phyloP scores from a whole-genome alignment of 2,329 filamentous ascomycete species.

The Phaeosphaeriaceae sp. region DNA sequence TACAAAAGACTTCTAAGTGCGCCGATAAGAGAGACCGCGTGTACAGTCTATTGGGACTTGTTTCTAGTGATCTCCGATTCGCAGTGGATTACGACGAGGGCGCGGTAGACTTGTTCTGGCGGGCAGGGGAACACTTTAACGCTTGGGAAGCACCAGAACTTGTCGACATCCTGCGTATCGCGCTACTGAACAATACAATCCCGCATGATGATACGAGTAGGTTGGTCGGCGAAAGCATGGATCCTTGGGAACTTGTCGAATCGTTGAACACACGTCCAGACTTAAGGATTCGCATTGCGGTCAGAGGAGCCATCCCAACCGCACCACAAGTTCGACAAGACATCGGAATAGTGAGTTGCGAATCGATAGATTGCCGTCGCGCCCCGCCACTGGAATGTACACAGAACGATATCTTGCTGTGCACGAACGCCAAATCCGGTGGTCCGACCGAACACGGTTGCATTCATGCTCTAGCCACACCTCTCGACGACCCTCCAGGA shows the following conservation, averaged over 20 bases:
- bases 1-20: not conserved
- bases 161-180: constrained; percentile 1
- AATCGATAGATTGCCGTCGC: not conserved
- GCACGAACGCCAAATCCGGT: constrained; percentile 1
- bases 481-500: not conserved
- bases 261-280: not conserved
- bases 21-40: constrained; percentile 4
- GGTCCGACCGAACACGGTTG: constrained; percentile 3
- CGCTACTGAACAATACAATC: not conserved
- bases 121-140: constrained; percentile 7
- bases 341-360: not conserved
- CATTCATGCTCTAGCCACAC: not conserved
- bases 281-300: not conserved
- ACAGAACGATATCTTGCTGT: constrained; percentile 3
- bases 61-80: not conserved
- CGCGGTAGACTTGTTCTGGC: constrained; percentile 5
- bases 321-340: not conserved
- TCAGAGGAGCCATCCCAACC: not conserved
- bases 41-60: constrained; percentile 3
- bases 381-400: not conserved
- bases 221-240: not conserved
- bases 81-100: constrained; percentile 5
- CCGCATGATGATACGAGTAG: not conserved
- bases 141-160: constrained; percentile 5
- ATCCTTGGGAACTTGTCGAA: not conserved